These are phyloP conservation scores for Cutaneotrichosporon sp. DNA, from an alignment of 1,284 basidiomycete genomes.

Conservation along the genomic window DNA sequence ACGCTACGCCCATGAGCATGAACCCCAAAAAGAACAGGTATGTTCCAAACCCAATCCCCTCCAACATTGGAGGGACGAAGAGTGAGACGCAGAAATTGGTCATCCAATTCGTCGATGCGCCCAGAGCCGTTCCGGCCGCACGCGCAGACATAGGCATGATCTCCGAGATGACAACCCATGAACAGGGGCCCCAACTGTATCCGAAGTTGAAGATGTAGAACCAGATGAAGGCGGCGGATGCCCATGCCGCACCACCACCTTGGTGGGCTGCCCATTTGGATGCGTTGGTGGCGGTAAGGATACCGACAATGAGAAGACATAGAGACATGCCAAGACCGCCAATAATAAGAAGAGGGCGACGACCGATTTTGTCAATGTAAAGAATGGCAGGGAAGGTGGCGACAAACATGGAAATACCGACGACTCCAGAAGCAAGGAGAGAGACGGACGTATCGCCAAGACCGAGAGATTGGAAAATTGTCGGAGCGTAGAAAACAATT, in stretches of 20 bases:
- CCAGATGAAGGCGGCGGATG: conserved; percentile 30
- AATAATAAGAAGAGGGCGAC: conserved; percentile 30
- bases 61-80: conserved; percentile 28
- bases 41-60: conserved; percentile 24
- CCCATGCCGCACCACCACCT: conserved; percentile 18
- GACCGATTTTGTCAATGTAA: conserved; percentile 35
- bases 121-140: conserved; percentile 25
- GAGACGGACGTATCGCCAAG: conserved; percentile 38
- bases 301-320: conserved; percentile 31
- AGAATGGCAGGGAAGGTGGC: conserved; percentile 40
- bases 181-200: conserved; percentile 21
- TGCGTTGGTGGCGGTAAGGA: conserved; percentile 23
- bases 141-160: conserved; percentile 28
- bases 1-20: conserved; percentile 28
- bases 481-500: conserved; percentile 28
- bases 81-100: conserved; percentile 29
- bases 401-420: conserved; percentile 45
- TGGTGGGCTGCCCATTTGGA: conserved; percentile 16
- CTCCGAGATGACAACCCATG: conserved; percentile 32
- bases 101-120: conserved; percentile 31
- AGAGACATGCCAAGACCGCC: conserved; percentile 31
- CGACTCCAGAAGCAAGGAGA: conserved; percentile 47
- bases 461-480: conserved; percentile 29
- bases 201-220: conserved; percentile 30
- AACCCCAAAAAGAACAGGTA: conserved; percentile 32